Base-by-base conservation (phyloP, 257 asterid species). In the Hygrophila difformis region DNA sequence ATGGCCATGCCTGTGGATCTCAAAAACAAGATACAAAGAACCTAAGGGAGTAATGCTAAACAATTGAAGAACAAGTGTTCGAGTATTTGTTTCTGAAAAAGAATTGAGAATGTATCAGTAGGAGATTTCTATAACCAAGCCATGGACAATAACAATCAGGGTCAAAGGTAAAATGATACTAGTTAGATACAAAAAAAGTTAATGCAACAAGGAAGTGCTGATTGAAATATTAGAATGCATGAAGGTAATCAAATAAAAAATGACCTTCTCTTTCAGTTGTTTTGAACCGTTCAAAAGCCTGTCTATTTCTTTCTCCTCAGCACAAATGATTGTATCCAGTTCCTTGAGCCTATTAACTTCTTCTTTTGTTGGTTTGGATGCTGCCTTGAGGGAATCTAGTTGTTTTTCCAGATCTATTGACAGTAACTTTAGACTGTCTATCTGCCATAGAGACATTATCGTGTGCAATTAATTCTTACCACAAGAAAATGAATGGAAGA, bases 231-330 rank as follows among this genome's bases (percentile, higher is more conserved):
- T 21, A 42, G 35, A 39, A 48, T 8, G 6, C 22, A 39, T n/a
- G 26, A 33, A 41, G 24, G 44, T 56, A n/a, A 44, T 40, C 47
- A 46, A 0, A 26, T 26, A 8, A 35, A 14, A 60, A n/a, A 23
- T 18, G 29, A 86, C 99, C 96, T 86, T 91, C 62, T 76, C 91
- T 64, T 86, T 91, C 19, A 91, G 69, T 70, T 66, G 73, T 53
- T 80, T 75, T 33, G 99, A 86, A 44, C 93, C 84, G 45, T 73
- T 65, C 54, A 66, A 59, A 57, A 91, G 86, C 80, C 75, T 69
- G 17, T 82, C 58, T 36, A 86, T 72, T 63, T 91, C 99, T 28
- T 63, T 82, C 65, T 82, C 93, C 67, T 86, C 95, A 16, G 71
- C 81, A 53, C 79, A 71, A 46, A 86, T 76, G 20, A 70, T 68